Conservation (phyloP, 1,139 yeast genomes). For the Pichia sp. region DNA sequence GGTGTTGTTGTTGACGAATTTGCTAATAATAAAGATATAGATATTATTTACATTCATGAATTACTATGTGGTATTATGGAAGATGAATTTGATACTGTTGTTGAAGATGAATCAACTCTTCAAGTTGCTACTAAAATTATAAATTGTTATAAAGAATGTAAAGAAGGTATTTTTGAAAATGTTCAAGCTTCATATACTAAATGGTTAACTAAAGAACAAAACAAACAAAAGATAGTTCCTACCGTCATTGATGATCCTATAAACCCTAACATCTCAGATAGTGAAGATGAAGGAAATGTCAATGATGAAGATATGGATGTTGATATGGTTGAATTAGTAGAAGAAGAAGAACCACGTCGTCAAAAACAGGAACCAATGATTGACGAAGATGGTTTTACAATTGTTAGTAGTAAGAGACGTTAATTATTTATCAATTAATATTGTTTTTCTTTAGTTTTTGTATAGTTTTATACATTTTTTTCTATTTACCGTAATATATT, state of each 20-base stretch:
- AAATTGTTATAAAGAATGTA: slow-evolving; percentile 60
- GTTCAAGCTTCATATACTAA: slow-evolving; percentile 56
- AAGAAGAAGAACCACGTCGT: slow-evolving; percentile 1
- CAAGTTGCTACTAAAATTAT: slow-evolving; percentile 65
- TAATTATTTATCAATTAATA: slow-evolving; percentile 4
- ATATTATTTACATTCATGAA: slow-evolving; percentile 75
- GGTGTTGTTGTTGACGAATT: slow-evolving; percentile 79
- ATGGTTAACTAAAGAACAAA: slow-evolving; percentile 51
- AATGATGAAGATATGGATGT: slow-evolving; percentile 33
- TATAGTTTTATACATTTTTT: not conserved
- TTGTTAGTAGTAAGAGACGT: slow-evolving; percentile 61
- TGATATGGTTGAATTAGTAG: slow-evolving; percentile 27
- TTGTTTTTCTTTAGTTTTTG: not conserved
- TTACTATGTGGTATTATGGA: slow-evolving; percentile 83
- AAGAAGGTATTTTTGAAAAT: slow-evolving; percentile 41
- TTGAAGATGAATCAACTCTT: slow-evolving; percentile 85
- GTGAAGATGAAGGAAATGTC: slow-evolving; percentile 33
- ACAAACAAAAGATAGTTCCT: slow-evolving; percentile 30
- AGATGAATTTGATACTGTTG: slow-evolving; percentile 84
- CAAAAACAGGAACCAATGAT: slow-evolving; percentile 52
- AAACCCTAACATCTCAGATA: slow-evolving; percentile 45
- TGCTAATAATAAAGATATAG: slow-evolving; percentile 54
- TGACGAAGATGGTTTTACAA: slow-evolving; percentile 91
- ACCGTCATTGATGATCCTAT: slow-evolving; percentile 50
- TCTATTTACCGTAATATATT: not conserved